Evolutionary conservation across 176 grass and related monocot genomes (phyloP), one percentile per base, ranked within the genome.

Genomic region (Eremochloa ophiuroides): DNA sequence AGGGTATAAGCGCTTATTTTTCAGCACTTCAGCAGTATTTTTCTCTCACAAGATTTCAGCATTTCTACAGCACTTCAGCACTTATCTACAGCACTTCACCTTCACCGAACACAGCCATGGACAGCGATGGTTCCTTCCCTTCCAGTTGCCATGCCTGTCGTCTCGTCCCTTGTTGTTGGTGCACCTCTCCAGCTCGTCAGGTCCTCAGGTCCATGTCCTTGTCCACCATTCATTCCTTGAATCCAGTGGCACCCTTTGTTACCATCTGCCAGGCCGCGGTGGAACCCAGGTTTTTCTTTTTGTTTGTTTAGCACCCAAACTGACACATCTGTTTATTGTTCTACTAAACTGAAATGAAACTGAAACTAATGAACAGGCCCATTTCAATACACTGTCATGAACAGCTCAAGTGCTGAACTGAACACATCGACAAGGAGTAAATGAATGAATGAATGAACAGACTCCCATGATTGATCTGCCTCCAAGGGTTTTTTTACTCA

Each of bases 221-320:
- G 69, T 84, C 86, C 60, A 50, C 18, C 48, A 22, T 8, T 35
- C 48, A 29, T 48, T 55, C 48, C 44, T 84, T 79, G 34, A 29
- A 30, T 83, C 75, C 69, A 40, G 71, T 33, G 47, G 12, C 22
- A 56, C 17, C 17, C 51, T 55, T 55, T 56, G 71, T 66, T 75
- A 68, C 26, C 59, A 74, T 73, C 58, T 64, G 41, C 18, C 83
- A 38, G 6, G 42, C n/a, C 66, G 53, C 67, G 75, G 23, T 73
- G 56, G 31, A 51, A 55, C 56, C 67, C 26, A 65, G 40, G 22
- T 71, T 71, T 29, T 60, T 27, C 0, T 26, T 26, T 60, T 61
- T 61, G n/a, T 60, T 13, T 38, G 37, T 7, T 38, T 48, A 5
- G 17, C 47, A 50, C 47, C 17, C 16, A 50, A 55, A 55, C 48